phyloP scores from a whole-genome alignment of 768 basidiomycete species.

The Collybia sordida region DNA sequence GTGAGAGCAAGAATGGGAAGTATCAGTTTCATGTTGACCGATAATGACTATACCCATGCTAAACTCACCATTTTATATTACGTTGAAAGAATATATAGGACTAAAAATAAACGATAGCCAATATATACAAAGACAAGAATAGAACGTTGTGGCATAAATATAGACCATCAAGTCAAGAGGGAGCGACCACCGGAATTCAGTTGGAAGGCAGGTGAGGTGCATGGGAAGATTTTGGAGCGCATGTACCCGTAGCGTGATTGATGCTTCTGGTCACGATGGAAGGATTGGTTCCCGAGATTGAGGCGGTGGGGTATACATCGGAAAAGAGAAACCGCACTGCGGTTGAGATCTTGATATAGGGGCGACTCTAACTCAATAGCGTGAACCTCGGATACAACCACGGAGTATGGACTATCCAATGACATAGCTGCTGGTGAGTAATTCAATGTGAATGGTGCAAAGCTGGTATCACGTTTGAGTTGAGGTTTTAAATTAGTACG shows the following conservation, averaged over 20 bases:
- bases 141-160: neutral
- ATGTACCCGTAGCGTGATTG: neutral
- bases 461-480: no score
- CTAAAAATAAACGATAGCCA: neutral
- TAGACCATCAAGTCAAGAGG: neutral
- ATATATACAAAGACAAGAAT: neutral
- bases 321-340: no score
- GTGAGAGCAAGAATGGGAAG: conserved; percentile 26
- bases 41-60: neutral
- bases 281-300: conserved; percentile 14
- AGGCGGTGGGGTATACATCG: conserved; percentile 11
- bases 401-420: no score
- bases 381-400: no score
- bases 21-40: conserved; percentile 30
- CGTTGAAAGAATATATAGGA: conserved; percentile 1
- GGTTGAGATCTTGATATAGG: no score
- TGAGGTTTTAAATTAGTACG: no score
- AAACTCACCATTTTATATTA: neutral
- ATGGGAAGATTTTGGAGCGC: neutral
- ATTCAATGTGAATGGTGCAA: no score
- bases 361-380: no score
- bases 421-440: no score
- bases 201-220: neutral
- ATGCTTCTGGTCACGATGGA: conserved; percentile 14
- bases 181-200: neutral